Base-by-base conservation (phyloP, 2,329 filamentous ascomycete species). In the Gnomoniopsis smithogilvyi region DNA sequence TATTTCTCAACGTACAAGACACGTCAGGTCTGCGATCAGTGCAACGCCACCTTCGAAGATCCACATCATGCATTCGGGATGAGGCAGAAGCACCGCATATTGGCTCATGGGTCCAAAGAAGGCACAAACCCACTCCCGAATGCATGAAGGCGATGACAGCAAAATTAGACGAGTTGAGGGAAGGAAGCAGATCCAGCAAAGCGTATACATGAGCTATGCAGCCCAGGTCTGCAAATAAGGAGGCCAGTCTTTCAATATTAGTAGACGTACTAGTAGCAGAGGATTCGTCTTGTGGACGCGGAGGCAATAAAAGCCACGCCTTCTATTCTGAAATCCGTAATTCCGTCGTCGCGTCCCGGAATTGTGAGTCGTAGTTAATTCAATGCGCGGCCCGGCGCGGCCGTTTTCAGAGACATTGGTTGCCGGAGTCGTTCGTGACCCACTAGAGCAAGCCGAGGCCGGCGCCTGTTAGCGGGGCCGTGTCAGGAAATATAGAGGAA, bases 41-140 rank as follows among this genome's bases (percentile, higher is more conserved):
- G 58, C 36, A 47, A 49, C 34, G 43, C 36, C 3, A 50, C 34
- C 22, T 53, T 55, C 46, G 53, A 60, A 24, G 7, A 41, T 8
- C 6, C 36, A 43, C 33, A 36, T 17, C 36, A 56, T 21, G 54
- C n/a, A 6, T 41, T 60, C 41, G 7, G 8, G 3, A 21, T 34
- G 38, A 41, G 43, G n/a, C 41, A 56, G 49, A 22, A 56, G 24
- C 58, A 53, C 3, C 49, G 33, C 6, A 49, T 19, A 33, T n/a
- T 47, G 38, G 24, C 46, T 30, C 49, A 56, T 24, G 49, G 19
- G 8, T 15, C 22, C 14, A 46, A 56, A 10, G 53, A 33, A 22
- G 52, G 41, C 26, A 17, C 26, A 2, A 19, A 17, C 19, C 48
- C 48, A 14, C 43, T 60, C 33, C 58, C 48, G 45, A 33, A 46